Percentiles rank a stretch among this genome's conserved stretches.
phyloP scores from a whole-genome alignment of 1,284 basidiomycete genomes.

The Tylopilus orsonianus region DNA sequence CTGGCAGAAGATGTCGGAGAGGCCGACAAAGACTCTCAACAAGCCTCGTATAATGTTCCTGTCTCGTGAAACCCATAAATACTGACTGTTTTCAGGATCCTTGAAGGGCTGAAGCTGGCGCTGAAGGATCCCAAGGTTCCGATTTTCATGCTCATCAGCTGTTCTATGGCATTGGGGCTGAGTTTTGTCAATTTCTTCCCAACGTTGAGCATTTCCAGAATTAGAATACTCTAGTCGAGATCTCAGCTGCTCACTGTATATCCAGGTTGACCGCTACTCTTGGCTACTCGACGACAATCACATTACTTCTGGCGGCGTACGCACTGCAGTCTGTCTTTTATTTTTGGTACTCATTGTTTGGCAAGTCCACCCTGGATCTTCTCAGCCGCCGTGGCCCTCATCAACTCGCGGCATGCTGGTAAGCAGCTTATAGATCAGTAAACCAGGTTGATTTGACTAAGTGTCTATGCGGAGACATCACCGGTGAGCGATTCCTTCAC shows the following conservation, averaged over 20 bases:
- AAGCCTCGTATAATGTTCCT: constrained; percentile 48
- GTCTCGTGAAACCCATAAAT: not conserved
- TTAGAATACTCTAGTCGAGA: too few relatives aligned
- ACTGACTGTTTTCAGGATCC: constrained; percentile 37
- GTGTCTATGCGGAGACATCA: constrained; percentile 16
- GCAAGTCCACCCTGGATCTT: constrained; percentile 65
- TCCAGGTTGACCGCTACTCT: constrained; percentile 62
- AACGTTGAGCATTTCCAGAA: constrained; percentile 44
- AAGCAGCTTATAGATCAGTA: too few relatives aligned
- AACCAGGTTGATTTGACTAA: too few relatives aligned
- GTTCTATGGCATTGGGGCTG: constrained; percentile 55
- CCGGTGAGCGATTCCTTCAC: constrained; percentile 71
- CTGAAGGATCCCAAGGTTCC: constrained; percentile 62
- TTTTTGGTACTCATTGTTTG: not conserved
- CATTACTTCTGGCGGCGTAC: constrained; percentile 62
- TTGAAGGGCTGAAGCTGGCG: constrained; percentile 56
- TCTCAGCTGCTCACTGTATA: not conserved
- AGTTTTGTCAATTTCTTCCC: constrained; percentile 78
- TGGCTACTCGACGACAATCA: constrained; percentile 59
- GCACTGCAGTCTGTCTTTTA: constrained; percentile 24
- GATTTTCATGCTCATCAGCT: constrained; percentile 57
- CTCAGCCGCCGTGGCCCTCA: constrained; percentile 50
- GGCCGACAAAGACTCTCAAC: constrained; percentile 55
- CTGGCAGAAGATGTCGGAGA: constrained; percentile 76
- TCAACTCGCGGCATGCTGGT: constrained; percentile 70